Evolutionary conservation across 805 yeast genomes (phyloP).

Genomic region (Naumovozyma castellii): DNA sequence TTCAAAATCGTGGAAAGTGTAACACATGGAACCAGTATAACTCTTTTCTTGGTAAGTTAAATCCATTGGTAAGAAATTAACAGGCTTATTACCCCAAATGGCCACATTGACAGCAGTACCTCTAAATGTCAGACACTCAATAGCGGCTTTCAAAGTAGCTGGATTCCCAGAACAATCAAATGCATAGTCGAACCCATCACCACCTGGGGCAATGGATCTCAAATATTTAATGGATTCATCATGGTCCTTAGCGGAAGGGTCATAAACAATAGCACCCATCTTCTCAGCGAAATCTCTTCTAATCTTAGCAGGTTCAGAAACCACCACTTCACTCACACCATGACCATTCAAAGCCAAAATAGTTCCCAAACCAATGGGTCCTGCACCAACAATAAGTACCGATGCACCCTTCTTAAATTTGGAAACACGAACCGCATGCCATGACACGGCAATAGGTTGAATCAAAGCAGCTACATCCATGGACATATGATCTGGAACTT

Average conservation of each 20-base stretch:
- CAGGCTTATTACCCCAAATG: slow-evolving; percentile 48
- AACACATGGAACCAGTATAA: slow-evolving; percentile 55
- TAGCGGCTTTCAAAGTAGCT: slow-evolving; percentile 42
- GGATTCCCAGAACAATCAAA: slow-evolving; percentile 47
- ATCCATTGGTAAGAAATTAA: slow-evolving; percentile 46
- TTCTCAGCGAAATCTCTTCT: slow-evolving; percentile 42
- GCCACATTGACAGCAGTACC: slow-evolving; percentile 59
- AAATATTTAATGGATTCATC: slow-evolving; percentile 32
- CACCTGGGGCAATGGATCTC: slow-evolving; percentile 34
- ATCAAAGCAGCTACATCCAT: slow-evolving; percentile 48
- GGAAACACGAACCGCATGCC: slow-evolving; percentile 50
- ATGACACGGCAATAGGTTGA: slow-evolving; percentile 47
- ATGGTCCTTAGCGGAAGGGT: slow-evolving; percentile 36
- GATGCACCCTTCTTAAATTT: slow-evolving; percentile 36
- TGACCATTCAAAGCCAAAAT: slow-evolving; percentile 48
- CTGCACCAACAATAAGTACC: slow-evolving; percentile 49
- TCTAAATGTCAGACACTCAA: slow-evolving; percentile 41
- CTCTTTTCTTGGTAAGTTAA: slow-evolving; percentile 46
- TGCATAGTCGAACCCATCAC: slow-evolving; percentile 41
- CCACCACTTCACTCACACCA: slow-evolving; percentile 42
- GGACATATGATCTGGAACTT: slow-evolving; percentile 37
- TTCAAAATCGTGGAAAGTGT: slow-evolving; percentile 47
- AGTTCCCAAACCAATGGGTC: slow-evolving; percentile 55
- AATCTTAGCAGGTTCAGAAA: slow-evolving; percentile 43
- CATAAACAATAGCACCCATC: slow-evolving; percentile 41